Evolutionary conservation across 805 yeast species (phyloP), one percentile per base, ranked within the genome.

Genomic region (Ogataea paraovalis): DNA sequence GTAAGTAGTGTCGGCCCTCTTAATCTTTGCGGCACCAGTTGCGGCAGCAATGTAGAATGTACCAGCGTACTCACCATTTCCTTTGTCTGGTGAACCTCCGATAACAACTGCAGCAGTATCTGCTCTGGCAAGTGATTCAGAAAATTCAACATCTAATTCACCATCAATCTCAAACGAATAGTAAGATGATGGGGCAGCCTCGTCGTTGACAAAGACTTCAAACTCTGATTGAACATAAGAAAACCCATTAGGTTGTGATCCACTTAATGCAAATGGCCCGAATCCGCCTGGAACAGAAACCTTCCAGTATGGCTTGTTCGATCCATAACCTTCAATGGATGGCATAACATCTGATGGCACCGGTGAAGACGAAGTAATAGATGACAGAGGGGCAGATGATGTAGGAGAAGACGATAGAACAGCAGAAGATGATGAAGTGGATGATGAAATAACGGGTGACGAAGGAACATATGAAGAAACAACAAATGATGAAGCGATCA

Each of bases 11-110:
- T 9, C 34, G 27, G 37, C 50, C 40, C 50, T 47, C 42, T 39
- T 43, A 10, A 41, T 37, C 16, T 28, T 40, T 20, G 27, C 43
- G 12, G 43, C 16, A 30, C n/a, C 34, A 16, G 53, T 44, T 2
- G 46, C 45, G 30, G 45, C 59, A 55, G 49, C 39, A 19, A 46
- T 14, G 27, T 22, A 32, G 39, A 40, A 41, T 18, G 38, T 32
- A 20, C 38, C 43, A 19, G 14, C 20, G 34, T 30, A 41, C 4
- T 25, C 38, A 13, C 43, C 43, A 14, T 30, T 21, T 18, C 38
- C 38, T 12, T 20, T 4, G 8, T 14, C 19, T 19, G 43, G 27
- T 3, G 19, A 14, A 19, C 37, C 43, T 2, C 2, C 37, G 19
- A 32, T 8, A 5, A 8, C 16, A n/a, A 41, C 28, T 20, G 22